Conservation (phyloP, 2,329 filamentous ascomycete genomes). For the Penicillium sp. region DNA sequence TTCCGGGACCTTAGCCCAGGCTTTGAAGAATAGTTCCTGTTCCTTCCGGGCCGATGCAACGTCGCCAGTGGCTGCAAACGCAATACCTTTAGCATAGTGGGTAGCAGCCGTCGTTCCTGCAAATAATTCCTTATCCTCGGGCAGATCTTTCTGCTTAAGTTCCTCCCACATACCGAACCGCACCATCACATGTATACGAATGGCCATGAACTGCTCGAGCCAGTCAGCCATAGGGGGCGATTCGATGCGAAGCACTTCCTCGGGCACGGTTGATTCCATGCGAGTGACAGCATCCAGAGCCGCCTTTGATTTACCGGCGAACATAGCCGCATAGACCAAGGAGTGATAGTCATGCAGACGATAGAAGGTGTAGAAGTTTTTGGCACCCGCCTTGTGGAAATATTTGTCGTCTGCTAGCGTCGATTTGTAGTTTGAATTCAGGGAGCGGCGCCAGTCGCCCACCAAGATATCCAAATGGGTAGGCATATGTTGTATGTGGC, state of each 20-base stretch:
- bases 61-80: constrained; percentile 61
- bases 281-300: constrained; percentile 62
- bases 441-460: constrained; percentile 70
- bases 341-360: constrained; percentile 74
- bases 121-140: constrained; percentile 63
- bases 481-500: constrained; percentile 75
- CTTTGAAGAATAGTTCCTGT: constrained; percentile 55
- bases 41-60: constrained; percentile 58
- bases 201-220: constrained; percentile 70
- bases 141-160: constrained; percentile 60
- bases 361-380: constrained; percentile 75
- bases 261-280: constrained; percentile 65
- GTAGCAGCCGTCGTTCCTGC: constrained; percentile 68
- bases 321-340: constrained; percentile 74
- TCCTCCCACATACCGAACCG: constrained; percentile 74
- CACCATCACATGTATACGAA: constrained; percentile 69
- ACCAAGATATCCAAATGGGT: constrained; percentile 73
- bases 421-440: constrained; percentile 67
- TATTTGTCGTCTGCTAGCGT: constrained; percentile 70
- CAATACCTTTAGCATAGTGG: constrained; percentile 69
- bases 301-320: constrained; percentile 65
- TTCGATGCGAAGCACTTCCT: constrained; percentile 64
- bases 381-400: constrained; percentile 58
- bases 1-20: constrained; percentile 57
- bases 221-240: constrained; percentile 77